Base-by-base conservation (phyloP, 1,284 basidiomycete species). In the Leccinum fallax region DNA sequence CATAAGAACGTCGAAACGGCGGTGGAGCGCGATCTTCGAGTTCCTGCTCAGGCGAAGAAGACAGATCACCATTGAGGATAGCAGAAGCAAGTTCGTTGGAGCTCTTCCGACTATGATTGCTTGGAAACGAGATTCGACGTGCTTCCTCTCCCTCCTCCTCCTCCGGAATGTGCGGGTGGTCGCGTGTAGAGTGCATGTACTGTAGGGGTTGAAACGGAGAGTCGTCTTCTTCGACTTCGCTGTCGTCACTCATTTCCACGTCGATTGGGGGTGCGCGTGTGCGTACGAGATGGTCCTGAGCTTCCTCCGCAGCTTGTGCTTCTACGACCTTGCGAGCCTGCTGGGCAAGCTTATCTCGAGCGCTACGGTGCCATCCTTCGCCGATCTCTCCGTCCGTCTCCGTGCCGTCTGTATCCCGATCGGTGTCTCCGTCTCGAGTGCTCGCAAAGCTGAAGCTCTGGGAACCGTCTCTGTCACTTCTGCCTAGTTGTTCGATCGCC, bases 221-320 rank as follows among this genome's bases (percentile, higher is more conserved):
- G 55, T 86, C 85, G 2, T 83, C 84, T 38, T 81, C 86, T 32
- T 85, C 85, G 52, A 65, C 80, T 26, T 91, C 90, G 69, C 92
- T 93, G 74, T 93, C 91, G 70, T 93, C 92, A 68, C 90, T 92
- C 67, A 93, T 66, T 71, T 93, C 90, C 13, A 91, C 84, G 51
- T 86, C 83, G 57, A 90, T 90, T 6, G 89, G 89, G 2, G 89
- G 89, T n/a, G 79, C 82, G 28, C 77, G 69, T 11, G 76, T 65
- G 28, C 83, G 75, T 54, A 75, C 70, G 32, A 75, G 74, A 60
- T 75, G 76, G 71, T 80, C 61, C 30, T 69, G 68, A 19, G 66
- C 78, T 56, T 77, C 79, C 65, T 85, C 82, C 51, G 71, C 67
- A 75, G 77, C 76, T 76, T 85, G 77, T 69, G 81, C 84, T 78